phyloP scores from a whole-genome alignment of 495 filamentous ascomycete genomes.

The Aspergillus homomorphus region DNA sequence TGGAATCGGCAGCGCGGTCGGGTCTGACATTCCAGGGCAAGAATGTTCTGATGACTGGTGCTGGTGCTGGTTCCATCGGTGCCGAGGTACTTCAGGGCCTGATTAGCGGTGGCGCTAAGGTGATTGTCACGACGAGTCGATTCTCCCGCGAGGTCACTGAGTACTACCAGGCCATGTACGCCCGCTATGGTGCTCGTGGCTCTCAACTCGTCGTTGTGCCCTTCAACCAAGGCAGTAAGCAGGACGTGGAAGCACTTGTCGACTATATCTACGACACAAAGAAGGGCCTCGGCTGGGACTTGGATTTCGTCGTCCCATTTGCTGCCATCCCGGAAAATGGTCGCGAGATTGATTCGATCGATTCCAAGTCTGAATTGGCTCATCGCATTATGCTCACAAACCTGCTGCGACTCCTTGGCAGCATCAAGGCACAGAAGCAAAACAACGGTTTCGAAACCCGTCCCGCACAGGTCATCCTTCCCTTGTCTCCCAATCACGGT shows the following conservation, averaged over 20 bases:
- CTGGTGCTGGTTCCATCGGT: constrained; percentile 95
- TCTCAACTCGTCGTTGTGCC: constrained; percentile 97
- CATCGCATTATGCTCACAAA: constrained; percentile 99
- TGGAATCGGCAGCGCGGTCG: constrained; percentile 80
- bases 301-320: constrained; percentile 95
- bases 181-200: constrained; percentile 85
- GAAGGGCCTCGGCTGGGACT: constrained; percentile 94
- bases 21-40: constrained; percentile 93
- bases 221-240: constrained; percentile 98
- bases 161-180: constrained; percentile 99
- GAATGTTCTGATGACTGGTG: constrained; percentile 97
- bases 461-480: constrained; percentile 93
- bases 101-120: constrained; percentile 93
- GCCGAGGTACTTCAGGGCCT: constrained; percentile 97
- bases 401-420: constrained; percentile 82
- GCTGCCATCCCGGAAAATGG: constrained; percentile 97
- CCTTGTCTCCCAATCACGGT: constrained; percentile 95
- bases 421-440: constrained; percentile 86
- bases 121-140: constrained; percentile 91
- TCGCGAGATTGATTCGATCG: constrained; percentile 94
- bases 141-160: constrained; percentile 98
- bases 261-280: constrained; percentile 97
- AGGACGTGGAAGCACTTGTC: constrained; percentile 89
- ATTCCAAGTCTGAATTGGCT: constrained; percentile 96
- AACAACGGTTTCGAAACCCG: constrained; percentile 86